Evolutionary conservation across 2,329 filamentous ascomycete species (phyloP).

Genomic region (Ilyonectria destructans): DNA sequence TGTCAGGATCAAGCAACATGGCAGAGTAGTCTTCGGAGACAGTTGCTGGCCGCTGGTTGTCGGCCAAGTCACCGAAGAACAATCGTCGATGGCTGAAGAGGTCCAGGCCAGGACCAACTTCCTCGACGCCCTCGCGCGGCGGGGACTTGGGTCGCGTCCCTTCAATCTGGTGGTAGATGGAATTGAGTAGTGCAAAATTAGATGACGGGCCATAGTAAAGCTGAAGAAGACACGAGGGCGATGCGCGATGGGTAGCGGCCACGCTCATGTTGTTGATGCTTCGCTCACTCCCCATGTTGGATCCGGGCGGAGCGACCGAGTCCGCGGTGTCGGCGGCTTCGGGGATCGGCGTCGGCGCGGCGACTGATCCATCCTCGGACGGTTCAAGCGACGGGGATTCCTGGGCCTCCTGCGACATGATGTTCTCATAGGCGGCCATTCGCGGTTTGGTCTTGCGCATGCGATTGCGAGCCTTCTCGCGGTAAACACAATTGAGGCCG

Average conservation of each 20-base stretch:
- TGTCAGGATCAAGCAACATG: slow-evolving; percentile 58
- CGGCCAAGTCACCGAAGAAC: slow-evolving; percentile 56
- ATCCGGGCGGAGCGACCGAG: slow-evolving; percentile 22
- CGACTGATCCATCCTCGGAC: slow-evolving; percentile 42
- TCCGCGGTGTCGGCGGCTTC: slow-evolving; percentile 28
- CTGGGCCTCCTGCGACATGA: slow-evolving; percentile 41
- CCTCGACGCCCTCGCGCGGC: slow-evolving; percentile 49
- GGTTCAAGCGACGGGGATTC: slow-evolving; percentile 38
- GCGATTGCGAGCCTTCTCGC: slow-evolving; percentile 52
- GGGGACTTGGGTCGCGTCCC: slow-evolving; percentile 45
- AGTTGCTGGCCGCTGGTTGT: slow-evolving; percentile 50
- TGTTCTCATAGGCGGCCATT: slow-evolving; percentile 43
- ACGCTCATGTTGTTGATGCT: slow-evolving; percentile 59
- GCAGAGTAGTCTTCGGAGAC: slow-evolving; percentile 45
- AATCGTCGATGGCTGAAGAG: slow-evolving; percentile 50
- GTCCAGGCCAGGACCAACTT: slow-evolving; percentile 52
- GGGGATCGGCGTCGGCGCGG: slow-evolving; percentile 38
- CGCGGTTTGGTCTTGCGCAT: slow-evolving; percentile 46
- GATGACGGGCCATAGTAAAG: slow-evolving; percentile 65
- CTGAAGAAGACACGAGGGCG: slow-evolving; percentile 61
- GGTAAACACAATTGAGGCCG: slow-evolving; percentile 51
- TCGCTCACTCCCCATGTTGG: slow-evolving; percentile 43
- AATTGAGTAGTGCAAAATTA: slow-evolving; percentile 60
- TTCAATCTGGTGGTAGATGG: slow-evolving; percentile 53
- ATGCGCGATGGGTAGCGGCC: slow-evolving; percentile 63